Percentiles rank a stretch among this genome's conserved stretches.
phyloP scores from a whole-genome alignment of 2,329 filamentous ascomycete genomes.

The Monosporascus sp. region DNA sequence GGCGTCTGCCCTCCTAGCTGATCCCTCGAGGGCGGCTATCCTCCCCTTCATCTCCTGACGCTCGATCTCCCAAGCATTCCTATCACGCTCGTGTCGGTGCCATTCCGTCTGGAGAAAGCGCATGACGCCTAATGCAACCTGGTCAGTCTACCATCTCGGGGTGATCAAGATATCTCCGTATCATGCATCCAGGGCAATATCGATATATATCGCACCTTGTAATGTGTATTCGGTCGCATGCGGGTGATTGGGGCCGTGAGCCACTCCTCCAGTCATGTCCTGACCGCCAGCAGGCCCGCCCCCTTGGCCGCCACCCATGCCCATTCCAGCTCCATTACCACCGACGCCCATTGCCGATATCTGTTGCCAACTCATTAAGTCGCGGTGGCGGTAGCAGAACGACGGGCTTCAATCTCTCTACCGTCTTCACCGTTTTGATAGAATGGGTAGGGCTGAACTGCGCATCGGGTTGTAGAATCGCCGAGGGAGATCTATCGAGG shows the following conservation, averaged over 20 bases:
- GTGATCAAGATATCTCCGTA: no score
- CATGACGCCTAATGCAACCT: constrained; percentile 71
- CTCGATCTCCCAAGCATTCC: constrained; percentile 98
- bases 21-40: constrained; percentile 90
- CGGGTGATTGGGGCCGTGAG: constrained; percentile 44
- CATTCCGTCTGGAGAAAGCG: constrained; percentile 98
- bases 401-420: constrained; percentile 14
- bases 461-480: constrained; percentile 12
- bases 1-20: constrained; percentile 78
- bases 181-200: no score
- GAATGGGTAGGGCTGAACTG: constrained; percentile 15
- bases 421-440: constrained; percentile 22
- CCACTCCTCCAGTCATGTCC: constrained; percentile 29
- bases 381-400: constrained; percentile 4
- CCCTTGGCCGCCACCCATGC: constrained; percentile 36
- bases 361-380: constrained; percentile 32
- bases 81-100: constrained; percentile 95
- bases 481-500: neutral
- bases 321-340: constrained; percentile 31
- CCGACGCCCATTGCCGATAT: constrained; percentile 35
- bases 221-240: constrained; percentile 59
- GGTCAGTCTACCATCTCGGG: constrained; percentile 3
- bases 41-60: constrained; percentile 98
- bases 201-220: constrained; percentile 36
- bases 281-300: constrained; percentile 36